Base-by-base conservation (phyloP, 345 rosid genomes). In the Moringa oleifera region DNA sequence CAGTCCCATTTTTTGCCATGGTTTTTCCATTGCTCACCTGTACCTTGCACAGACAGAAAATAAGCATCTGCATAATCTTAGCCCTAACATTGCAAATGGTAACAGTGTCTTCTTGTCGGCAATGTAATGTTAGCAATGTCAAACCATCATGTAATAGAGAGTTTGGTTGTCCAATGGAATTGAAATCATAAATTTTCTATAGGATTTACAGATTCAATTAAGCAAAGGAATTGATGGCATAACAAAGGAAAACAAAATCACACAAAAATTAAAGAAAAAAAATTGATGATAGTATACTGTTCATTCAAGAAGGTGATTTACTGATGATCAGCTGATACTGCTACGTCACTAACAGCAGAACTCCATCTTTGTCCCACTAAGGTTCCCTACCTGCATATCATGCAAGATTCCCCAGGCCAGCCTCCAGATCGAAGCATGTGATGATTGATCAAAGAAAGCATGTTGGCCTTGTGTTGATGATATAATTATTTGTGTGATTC, bases 191-290 rank as follows among this genome's bases (percentile, higher is more conserved):
- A 49, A 56, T 21, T 51, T 59, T 23, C 61, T 51, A 52, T 46
- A n/a, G 8, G 52, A 69, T 69, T 68, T 74, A 65, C 73, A 74
- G 67, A 59, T 60, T 64, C 59, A 61, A 55, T 25, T n/a, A 25
- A 18, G 66, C 45, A 20, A 58, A 53, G 58, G 22, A 53, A 62
- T 46, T 25, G 41, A 67, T 28, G 60, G n/a, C 47, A 17, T 28
- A 50, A 24, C 23, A 56, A 53, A 54, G 16, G 6, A 31, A 56
- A 53, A 18, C 50, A 24, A 55, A 56, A 9, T 23, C 68, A 59
- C 62, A 25, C 46, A 9, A 37, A 41, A 59, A 33, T 31, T 15
- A 2, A 12, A 19, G 37, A 22, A 2, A 23, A 54, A 60, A 28
- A 64, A 53, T 1, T 20, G 49, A 57, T 41, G 51, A 21, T 5